Evolutionary conservation across 257 asterid genomes (phyloP).

Genomic region (Scutellaria minor): DNA sequence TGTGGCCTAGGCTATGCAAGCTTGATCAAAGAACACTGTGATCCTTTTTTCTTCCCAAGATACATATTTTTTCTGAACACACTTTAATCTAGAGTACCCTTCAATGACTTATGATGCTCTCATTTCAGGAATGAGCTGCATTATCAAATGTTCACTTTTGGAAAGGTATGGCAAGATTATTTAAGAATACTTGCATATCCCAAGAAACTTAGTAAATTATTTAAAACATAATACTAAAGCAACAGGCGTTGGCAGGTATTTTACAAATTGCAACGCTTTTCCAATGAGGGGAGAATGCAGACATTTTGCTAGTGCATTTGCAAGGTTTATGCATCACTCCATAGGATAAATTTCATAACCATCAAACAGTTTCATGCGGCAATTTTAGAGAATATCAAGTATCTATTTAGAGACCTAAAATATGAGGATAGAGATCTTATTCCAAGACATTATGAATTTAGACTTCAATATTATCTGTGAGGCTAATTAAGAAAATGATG

Average conservation of each 20-base stretch:
- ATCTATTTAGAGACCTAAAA: constrained; percentile 3
- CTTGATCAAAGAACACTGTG: constrained; percentile 75
- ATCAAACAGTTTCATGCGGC: constrained; percentile 8
- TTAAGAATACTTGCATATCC: constrained; percentile 12
- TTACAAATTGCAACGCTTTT: constrained; percentile 81
- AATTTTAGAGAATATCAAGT: constrained; percentile 13
- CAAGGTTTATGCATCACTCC: constrained; percentile 54
- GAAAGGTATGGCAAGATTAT: constrained; percentile 57
- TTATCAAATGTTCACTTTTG: constrained; percentile 82
- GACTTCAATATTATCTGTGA: constrained; percentile 15
- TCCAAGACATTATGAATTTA: not conserved
- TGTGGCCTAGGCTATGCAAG: constrained; percentile 78
- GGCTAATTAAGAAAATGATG: constrained; percentile 4
- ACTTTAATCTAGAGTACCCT: constrained; percentile 7
- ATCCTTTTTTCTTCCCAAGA: not conserved
- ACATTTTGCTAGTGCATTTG: constrained; percentile 79
- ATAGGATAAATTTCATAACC: no score
- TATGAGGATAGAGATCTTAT: not conserved
- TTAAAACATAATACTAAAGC: constrained; percentile 13
- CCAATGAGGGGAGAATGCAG: constrained; percentile 86
- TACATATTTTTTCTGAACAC: constrained; percentile 1
- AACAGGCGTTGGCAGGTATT: constrained; percentile 57
- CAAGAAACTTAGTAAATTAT: constrained; percentile 12
- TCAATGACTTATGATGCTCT: constrained; percentile 30
- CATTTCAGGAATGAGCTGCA: constrained; percentile 75